phyloP scores from a whole-genome alignment of 2,329 filamentous ascomycete species.

The Thelonectria discophora region DNA sequence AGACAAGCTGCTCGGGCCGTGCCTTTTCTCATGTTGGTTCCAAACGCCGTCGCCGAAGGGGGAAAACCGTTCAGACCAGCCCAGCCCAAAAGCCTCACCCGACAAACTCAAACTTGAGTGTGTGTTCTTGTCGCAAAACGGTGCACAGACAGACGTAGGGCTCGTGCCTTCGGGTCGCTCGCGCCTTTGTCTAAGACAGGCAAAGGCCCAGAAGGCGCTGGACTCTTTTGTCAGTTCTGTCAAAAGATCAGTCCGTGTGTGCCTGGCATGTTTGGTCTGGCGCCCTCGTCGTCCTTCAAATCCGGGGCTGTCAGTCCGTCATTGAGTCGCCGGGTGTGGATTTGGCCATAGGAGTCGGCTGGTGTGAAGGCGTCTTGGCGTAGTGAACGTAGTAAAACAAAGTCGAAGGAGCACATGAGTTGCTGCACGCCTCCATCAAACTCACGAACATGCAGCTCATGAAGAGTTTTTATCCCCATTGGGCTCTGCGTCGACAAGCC shows the following conservation, averaged over 20 bases:
- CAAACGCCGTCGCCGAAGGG: slow-evolving; percentile 16
- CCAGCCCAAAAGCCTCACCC: slow-evolving; percentile 29
- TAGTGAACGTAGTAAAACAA: slow-evolving; percentile 21
- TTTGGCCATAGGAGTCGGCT: neutral
- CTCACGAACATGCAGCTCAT: slow-evolving; percentile 14
- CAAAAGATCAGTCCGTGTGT: slow-evolving; percentile 6
- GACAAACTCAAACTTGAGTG: slow-evolving; percentile 29
- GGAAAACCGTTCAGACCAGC: slow-evolving; percentile 17
- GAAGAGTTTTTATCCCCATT: slow-evolving; percentile 9
- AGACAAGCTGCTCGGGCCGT: slow-evolving; percentile 38
- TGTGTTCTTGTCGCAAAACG: slow-evolving; percentile 24
- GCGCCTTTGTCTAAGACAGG: slow-evolving; percentile 35
- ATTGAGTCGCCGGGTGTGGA: neutral
- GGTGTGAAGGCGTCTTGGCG: neutral
- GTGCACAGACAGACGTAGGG: slow-evolving; percentile 39
- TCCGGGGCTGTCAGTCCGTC: slow-evolving; percentile 15
- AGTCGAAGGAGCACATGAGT: neutral
- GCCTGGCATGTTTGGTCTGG: slow-evolving; percentile 13
- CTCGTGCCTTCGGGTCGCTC: slow-evolving; percentile 30
- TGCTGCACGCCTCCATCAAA: slow-evolving; percentile 12
- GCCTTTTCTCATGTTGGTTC: slow-evolving; percentile 34
- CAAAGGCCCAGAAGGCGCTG: slow-evolving; percentile 24
- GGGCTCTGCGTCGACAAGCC: slow-evolving; percentile 4
- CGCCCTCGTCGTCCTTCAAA: neutral
- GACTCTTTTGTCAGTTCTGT: slow-evolving; percentile 24